phyloP scores from a whole-genome alignment of 768 basidiomycete species.

The Tricholoma sp. region DNA sequence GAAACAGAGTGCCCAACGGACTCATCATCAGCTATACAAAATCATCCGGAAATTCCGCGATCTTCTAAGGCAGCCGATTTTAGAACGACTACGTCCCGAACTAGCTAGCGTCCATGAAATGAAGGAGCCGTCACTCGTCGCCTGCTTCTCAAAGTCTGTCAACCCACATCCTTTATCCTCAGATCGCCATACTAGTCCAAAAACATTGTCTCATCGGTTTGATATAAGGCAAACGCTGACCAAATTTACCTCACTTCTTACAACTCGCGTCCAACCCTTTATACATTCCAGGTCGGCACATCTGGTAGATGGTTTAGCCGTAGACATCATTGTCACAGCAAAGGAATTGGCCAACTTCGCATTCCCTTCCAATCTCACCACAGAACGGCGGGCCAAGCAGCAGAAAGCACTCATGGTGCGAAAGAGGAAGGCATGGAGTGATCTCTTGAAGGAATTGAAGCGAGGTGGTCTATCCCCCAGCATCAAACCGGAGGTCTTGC shows the following conservation, averaged over 20 bases:
- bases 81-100: conserved; percentile 31
- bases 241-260: conserved; percentile 44
- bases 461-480: conserved; percentile 68
- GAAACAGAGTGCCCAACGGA: conserved; percentile 83
- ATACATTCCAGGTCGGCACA: conserved; percentile 35
- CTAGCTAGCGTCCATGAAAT: conserved; percentile 33
- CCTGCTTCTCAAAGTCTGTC: not conserved
- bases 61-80: conserved; percentile 69
- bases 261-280: conserved; percentile 34
- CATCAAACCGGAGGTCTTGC: conserved; percentile 65
- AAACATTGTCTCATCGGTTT: conserved; percentile 32
- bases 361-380: conserved; percentile 35
- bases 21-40: conserved; percentile 90
- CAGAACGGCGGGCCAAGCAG: conserved; percentile 54
- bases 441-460: conserved; percentile 86
- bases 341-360: conserved; percentile 47
- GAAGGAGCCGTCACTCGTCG: conserved; percentile 7
- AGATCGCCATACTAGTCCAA: conserved; percentile 4
- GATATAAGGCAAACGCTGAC: conserved; percentile 46
- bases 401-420: conserved; percentile 70
- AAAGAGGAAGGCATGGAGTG: conserved; percentile 88
- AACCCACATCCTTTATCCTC: conserved; percentile 6
- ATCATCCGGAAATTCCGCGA: conserved; percentile 90
- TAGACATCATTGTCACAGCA: conserved; percentile 59
- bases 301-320: conserved; percentile 50